These are phyloP conservation scores for Colletotrichum chrysophilum DNA, from an alignment of 2,329 filamentous ascomycete genomes.

Conservation along the genomic window DNA sequence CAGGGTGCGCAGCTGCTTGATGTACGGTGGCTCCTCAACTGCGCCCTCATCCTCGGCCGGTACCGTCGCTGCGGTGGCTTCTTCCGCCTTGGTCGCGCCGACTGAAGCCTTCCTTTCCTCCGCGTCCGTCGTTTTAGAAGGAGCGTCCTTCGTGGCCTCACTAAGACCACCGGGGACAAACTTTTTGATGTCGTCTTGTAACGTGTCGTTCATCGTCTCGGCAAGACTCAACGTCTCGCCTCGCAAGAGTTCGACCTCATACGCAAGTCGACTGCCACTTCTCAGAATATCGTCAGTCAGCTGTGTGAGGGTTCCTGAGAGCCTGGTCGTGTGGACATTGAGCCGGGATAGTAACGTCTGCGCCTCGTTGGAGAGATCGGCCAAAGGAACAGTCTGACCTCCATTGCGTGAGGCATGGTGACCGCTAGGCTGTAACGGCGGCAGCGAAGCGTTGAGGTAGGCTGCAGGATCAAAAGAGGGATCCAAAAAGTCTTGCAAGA, in stretches of 20 bases:
- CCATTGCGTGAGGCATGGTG: conserved; percentile 24
- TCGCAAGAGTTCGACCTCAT: conserved; percentile 92
- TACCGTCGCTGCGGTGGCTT: background rate
- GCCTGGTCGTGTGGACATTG: conserved; percentile 83
- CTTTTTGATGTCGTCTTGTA: conserved; percentile 73
- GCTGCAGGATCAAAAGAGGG: conserved; percentile 82
- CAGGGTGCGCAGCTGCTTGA: conserved; percentile 81
- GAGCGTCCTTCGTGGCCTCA: conserved; percentile 22
- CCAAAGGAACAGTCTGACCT: conserved; percentile 60
- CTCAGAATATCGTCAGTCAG: conserved; percentile 94
- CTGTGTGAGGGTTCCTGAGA: conserved; percentile 83
- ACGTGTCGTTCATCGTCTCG: conserved; percentile 75
- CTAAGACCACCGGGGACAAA: conserved; percentile 67
- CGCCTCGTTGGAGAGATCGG: conserved; percentile 80
- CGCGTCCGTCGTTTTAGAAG: conserved; percentile 3
- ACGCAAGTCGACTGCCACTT: conserved; percentile 85
- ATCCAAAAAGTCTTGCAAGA: conserved; percentile 76
- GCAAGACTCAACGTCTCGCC: conserved; percentile 84
- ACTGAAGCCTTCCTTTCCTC: conserved; percentile 7
- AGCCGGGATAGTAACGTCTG: conserved; percentile 87
- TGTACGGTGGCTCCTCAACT: conserved; percentile 65
- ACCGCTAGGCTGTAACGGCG: conserved; percentile 62
- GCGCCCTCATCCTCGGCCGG: conserved; percentile 14
- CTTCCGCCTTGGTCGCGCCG: background rate
- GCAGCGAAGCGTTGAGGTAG: conserved; percentile 82